Evolutionary conservation across 2,329 filamentous ascomycete genomes (phyloP).

Genomic region (Orbilia oligospora): DNA sequence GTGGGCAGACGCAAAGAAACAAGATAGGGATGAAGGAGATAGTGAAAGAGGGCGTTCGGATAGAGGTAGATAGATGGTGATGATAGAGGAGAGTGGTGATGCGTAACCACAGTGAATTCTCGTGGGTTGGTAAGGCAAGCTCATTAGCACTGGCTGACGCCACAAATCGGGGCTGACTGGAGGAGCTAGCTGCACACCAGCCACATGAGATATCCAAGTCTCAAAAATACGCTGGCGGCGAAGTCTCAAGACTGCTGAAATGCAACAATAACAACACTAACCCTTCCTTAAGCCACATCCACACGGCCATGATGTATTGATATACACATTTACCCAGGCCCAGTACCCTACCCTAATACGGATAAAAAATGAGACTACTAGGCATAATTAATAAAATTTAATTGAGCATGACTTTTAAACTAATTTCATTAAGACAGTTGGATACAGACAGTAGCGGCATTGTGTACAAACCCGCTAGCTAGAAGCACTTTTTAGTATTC

Average conservation of each 20-base stretch:
- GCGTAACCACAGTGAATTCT: conserved; percentile 59
- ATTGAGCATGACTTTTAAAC: too few relatives aligned
- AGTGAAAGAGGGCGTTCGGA: conserved; percentile 31
- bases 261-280: conserved; percentile 46
- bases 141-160: conserved; percentile 29
- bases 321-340: too few relatives aligned
- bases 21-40: conserved; percentile 46
- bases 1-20: conserved; percentile 23
- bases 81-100: conserved; percentile 35
- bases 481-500: too few relatives aligned
- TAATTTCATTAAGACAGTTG: too few relatives aligned
- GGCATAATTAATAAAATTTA: too few relatives aligned
- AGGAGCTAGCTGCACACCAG: conserved; percentile 22
- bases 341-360: too few relatives aligned
- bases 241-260: conserved; percentile 22
- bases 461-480: too few relatives aligned
- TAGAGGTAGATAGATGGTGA: conserved; percentile 35
- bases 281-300: neutral
- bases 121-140: conserved; percentile 58
- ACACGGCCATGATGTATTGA: too few relatives aligned
- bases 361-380: too few relatives aligned
- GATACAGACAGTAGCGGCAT: too few relatives aligned
- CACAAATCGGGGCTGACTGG: conserved; percentile 36
- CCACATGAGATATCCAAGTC: conserved; percentile 34
- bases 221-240: conserved; percentile 39